Base-by-base conservation (phyloP, 2,329 filamentous ascomycete species). In the Sporothrix luriei region DNA sequence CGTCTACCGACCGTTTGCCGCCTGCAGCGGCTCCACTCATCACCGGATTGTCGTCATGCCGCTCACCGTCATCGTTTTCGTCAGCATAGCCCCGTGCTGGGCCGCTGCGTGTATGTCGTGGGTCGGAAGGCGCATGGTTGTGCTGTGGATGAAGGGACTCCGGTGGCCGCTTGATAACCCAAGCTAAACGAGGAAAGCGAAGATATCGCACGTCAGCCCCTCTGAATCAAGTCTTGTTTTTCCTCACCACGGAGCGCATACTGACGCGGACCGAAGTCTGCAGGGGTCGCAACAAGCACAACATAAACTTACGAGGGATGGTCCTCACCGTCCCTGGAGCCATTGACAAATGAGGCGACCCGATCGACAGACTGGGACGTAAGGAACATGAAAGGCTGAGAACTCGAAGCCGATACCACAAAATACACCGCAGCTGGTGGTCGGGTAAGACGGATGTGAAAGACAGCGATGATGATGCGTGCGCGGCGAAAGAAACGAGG, bases 121-220 rank as follows among this genome's bases (percentile, higher is more conserved):
- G 65, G 9, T 74, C 71, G 1, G 72, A 55, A 2, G 74, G 74
- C 5, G 68, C 55, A 43, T 72, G 69, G 68, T 75, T 75, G 70
- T 75, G 74, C 33, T 74, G 73, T 11, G 74, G 71, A 5, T 51
- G 65, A n/a, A 72, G 51, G 1, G 74, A 68, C 13, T 65, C 66
- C 6, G 72, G 72, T 13, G 74, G 74, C 14, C 71, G 72, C n/a
- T 73, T 68, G 14, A 73, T 54, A 48, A 74, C 70, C 73, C 73
- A 74, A 64, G 73, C 73, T 74, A 57, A n/a, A 43, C 14, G 11
- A 49, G 21, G 43, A 21, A 33, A 48, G 26, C 11, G 26, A 38
- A 38, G 14, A n/a, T n/a, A 49, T 19, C 48, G 21, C 10, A 43
- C 7, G 38, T 38, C 24, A 65, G 46, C 62, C 19, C 14, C 26